phyloP scores from a whole-genome alignment of 2,329 filamentous ascomycete species.

The Penicillium carneum region DNA sequence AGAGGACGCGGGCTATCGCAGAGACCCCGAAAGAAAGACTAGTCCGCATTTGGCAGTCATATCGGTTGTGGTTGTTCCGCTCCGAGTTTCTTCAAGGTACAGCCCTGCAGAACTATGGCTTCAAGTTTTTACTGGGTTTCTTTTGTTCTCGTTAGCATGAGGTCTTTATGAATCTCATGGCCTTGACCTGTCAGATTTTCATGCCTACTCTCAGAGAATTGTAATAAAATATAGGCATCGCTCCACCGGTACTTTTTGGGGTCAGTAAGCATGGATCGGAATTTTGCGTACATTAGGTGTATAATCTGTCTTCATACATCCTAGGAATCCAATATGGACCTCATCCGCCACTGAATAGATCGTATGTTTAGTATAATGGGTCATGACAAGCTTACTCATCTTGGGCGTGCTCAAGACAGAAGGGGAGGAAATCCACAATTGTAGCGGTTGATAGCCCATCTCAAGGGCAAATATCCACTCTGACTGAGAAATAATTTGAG shows the following conservation, averaged over 20 bases:
- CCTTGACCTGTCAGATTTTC: too few relatives aligned
- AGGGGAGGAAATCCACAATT: too few relatives aligned
- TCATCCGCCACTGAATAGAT: background rate
- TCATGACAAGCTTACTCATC: background rate
- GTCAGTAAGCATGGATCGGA: background rate
- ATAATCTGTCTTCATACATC: background rate
- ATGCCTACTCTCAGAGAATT: background rate
- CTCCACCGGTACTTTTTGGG: background rate
- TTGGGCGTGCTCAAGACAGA: too few relatives aligned
- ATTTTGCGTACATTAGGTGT: background rate
- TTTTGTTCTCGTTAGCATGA: background rate
- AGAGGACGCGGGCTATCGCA: conserved; percentile 50
- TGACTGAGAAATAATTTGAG: too few relatives aligned
- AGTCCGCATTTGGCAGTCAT: conserved; percentile 41
- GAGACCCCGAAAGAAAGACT: conserved; percentile 50
- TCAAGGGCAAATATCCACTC: too few relatives aligned
- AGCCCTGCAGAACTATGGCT: background rate
- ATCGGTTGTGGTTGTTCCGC: conserved; percentile 42
- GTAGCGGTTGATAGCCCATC: too few relatives aligned
- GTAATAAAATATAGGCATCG: background rate
- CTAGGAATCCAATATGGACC: background rate
- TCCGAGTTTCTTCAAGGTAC: conserved; percentile 23
- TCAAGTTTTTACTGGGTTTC: background rate
- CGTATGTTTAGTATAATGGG: too few relatives aligned
- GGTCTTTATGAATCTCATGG: background rate